A percentile compares a stretch with the other conserved stretches of the same genome.
Evolutionary conservation across 441 rosid genomes (phyloP).

Genomic region (Pelargonium fulgidum): DNA sequence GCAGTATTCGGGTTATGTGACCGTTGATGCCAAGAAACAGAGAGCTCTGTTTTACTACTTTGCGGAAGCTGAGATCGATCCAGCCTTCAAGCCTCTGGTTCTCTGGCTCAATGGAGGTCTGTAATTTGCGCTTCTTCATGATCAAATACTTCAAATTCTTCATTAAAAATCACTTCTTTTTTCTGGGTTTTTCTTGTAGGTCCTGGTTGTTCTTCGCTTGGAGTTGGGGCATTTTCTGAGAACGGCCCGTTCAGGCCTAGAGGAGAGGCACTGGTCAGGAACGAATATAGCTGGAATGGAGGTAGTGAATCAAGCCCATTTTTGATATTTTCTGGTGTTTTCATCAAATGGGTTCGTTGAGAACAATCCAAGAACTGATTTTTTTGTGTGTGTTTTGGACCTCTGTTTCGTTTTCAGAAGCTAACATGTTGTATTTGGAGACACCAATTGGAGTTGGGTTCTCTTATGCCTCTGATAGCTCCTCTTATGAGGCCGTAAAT

Average conservation of each 20-base stretch:
- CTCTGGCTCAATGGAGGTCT: conserved; percentile 97
- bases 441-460: conserved; percentile 96
- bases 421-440: conserved; percentile 90
- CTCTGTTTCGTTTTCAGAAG: conserved; percentile 48
- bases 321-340: background rate
- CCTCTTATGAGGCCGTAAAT: conserved; percentile 56
- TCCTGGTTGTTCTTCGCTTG: conserved; percentile 90
- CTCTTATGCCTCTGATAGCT: conserved; percentile 71
- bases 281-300: conserved; percentile 82
- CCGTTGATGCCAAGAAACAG: conserved; percentile 57
- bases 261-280: conserved; percentile 55
- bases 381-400: conserved; percentile 16
- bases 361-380: background rate
- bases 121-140: background rate
- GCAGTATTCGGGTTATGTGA: conserved; percentile 83
- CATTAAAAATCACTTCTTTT: background rate
- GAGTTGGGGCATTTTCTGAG: conserved; percentile 93
- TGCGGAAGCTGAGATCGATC: conserved; percentile 70
- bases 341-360: background rate
- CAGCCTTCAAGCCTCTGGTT: conserved; percentile 76
- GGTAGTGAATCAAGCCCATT: conserved; percentile 27
- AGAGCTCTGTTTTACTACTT: conserved; percentile 88
- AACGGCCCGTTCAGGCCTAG: conserved; percentile 95
- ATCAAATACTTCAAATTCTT: background rate
- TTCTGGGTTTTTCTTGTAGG: conserved; percentile 37